Conservation (phyloP, 192 early-diverging fungal genomes). For the Lunasporangiospora selenospora region DNA sequence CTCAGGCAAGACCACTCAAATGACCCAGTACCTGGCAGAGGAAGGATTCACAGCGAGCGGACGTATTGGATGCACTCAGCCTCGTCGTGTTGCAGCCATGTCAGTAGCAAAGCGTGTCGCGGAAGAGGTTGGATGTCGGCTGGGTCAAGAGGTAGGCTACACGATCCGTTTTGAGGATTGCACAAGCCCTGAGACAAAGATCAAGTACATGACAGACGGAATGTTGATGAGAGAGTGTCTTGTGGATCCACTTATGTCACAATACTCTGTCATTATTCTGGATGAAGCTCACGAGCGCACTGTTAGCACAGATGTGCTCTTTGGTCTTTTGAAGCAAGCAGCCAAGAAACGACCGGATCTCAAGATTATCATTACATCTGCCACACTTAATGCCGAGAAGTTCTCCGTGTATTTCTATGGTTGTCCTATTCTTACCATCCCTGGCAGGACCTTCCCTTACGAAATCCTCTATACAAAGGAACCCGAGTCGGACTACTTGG, state of each 20-base stretch:
- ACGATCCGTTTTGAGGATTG: conserved; percentile 99
- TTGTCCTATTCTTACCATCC: conserved; percentile 97
- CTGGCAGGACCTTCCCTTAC: conserved; percentile 93
- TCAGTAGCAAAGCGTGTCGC: conserved; percentile 98
- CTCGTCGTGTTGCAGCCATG: conserved; percentile 98
- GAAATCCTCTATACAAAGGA: conserved; percentile 95
- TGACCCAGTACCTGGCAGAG: conserved; percentile 98
- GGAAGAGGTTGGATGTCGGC: conserved; percentile 91
- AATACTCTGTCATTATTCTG: conserved; percentile 94
- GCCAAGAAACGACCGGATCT: conserved; percentile 83
- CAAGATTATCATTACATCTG: conserved; percentile 94
- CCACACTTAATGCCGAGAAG: conserved; percentile 94
- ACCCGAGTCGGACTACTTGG: conserved; percentile 93
- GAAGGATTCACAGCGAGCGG: conserved; percentile 88
- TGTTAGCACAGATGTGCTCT: conserved; percentile 93
- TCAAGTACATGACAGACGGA: conserved; percentile 99
- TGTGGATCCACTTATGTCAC: conserved; percentile 78
- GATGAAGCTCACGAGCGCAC: conserved; percentile 99
- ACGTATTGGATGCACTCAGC: conserved; percentile 98
- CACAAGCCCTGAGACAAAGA: conserved; percentile 84
- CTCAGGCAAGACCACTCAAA: conserved; percentile 98
- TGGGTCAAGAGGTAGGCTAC: conserved; percentile 97
- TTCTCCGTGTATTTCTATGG: conserved; percentile 89
- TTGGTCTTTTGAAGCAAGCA: conserved; percentile 91
- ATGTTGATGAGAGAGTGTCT: conserved; percentile 95